phyloP scores from a whole-genome alignment of 192 early-diverging fungal genomes.

The Coemansia sp. region DNA sequence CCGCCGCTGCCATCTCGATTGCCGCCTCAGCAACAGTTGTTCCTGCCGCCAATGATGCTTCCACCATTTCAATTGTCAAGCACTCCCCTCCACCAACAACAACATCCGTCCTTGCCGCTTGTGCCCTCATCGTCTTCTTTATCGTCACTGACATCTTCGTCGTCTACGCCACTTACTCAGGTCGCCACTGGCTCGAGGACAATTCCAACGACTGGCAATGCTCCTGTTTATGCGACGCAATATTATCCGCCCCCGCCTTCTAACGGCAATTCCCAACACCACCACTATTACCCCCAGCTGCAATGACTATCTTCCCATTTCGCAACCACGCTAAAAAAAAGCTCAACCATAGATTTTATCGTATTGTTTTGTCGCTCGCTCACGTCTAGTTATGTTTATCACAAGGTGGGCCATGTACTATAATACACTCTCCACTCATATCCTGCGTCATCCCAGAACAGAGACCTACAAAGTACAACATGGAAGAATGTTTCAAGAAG shows the following conservation, averaged over 20 bases:
- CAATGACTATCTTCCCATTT: conserved; percentile 1
- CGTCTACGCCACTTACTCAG: not conserved
- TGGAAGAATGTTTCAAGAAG: not conserved
- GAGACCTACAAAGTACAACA: too few species aligned
- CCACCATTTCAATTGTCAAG: not conserved
- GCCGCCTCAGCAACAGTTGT: conserved; percentile 5
- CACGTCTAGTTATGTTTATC: not conserved
- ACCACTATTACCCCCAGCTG: not conserved
- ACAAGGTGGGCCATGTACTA: too few species aligned
- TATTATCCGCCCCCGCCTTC: not conserved
- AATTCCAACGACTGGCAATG: not conserved
- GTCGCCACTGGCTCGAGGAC: not conserved
- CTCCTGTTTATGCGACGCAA: not conserved
- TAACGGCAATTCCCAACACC: not conserved
- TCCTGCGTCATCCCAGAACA: too few species aligned
- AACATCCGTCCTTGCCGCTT: not conserved
- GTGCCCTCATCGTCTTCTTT: conserved; percentile 3
- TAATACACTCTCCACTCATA: too few species aligned
- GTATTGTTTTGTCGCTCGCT: not conserved
- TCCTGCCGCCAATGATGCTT: conserved; percentile 1
- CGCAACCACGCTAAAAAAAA: not conserved
- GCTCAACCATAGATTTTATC: not conserved
- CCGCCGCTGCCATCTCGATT: not conserved
- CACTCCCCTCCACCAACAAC: not conserved
- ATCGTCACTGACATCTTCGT: conserved; percentile 2